A percentile compares a stretch with the other conserved stretches of the same genome.
phyloP scores from a whole-genome alignment of 768 basidiomycete species.

The Hygrocybe coccinea region DNA sequence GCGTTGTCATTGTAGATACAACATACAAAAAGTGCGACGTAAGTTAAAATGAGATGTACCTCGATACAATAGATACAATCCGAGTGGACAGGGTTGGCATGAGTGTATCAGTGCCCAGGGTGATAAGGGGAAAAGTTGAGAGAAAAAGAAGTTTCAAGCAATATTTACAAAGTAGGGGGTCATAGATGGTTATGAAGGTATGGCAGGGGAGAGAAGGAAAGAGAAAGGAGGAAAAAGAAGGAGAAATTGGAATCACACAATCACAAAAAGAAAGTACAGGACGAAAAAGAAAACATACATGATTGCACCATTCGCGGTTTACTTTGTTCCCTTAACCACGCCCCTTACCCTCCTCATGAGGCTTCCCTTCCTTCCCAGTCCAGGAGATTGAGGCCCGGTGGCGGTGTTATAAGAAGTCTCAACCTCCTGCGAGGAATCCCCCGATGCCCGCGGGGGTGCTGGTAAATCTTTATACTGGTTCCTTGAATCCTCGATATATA shows the following conservation, averaged over 20 bases:
- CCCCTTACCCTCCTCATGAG: conserved; percentile 75
- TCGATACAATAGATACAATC: too few species aligned
- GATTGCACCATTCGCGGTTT: conserved; percentile 12
- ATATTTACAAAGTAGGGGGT: too few species aligned
- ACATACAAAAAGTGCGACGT: too few species aligned
- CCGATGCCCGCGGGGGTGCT: conserved; percentile 29
- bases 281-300: conserved; percentile 4
- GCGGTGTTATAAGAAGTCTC: conserved; percentile 14
- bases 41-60: too few species aligned
- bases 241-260: not conserved
- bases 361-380: conserved; percentile 69
- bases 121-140: too few species aligned
- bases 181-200: too few species aligned
- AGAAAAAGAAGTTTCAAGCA: too few species aligned
- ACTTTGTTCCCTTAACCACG: conserved; percentile 57
- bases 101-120: too few species aligned
- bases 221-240: not conserved
- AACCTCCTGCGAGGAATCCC: conserved; percentile 30
- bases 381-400: conserved; percentile 24
- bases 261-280: conserved; percentile 6
- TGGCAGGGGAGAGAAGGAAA: too few species aligned
- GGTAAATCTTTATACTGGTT: conserved; percentile 53
- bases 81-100: too few species aligned
- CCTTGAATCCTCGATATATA: conserved; percentile 55
- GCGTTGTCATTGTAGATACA: too few species aligned